These are phyloP conservation scores for Brachypodium distachyon DNA, from an alignment of 202 grass and related monocot genomes.

Conservation along the genomic window DNA sequence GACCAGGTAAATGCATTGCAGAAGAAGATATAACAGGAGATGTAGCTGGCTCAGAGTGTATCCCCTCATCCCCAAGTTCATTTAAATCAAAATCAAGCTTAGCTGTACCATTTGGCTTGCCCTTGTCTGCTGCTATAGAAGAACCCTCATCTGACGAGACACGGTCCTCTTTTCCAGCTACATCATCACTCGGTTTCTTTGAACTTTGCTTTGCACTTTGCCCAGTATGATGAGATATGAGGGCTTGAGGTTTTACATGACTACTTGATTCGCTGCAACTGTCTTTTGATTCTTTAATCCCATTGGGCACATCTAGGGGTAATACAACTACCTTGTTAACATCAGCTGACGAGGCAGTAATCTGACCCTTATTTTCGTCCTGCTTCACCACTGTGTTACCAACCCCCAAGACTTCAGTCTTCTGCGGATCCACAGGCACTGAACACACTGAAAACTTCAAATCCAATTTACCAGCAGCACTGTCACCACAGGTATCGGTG, in stretches of 20 bases:
- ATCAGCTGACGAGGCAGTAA: slow-evolving; percentile 2
- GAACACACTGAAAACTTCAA: slow-evolving; percentile 6
- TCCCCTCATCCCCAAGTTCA: slow-evolving; percentile 58
- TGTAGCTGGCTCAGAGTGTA: slow-evolving; percentile 42
- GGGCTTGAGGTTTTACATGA: slow-evolving; percentile 13
- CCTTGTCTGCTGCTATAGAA: slow-evolving; percentile 24
- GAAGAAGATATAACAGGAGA: slow-evolving; percentile 39
- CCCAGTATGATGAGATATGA: slow-evolving; percentile 18
- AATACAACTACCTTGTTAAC: slow-evolving; percentile 8
- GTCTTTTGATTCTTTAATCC: slow-evolving; percentile 30
- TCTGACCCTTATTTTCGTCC: slow-evolving; percentile 28
- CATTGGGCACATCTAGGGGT: slow-evolving; percentile 18
- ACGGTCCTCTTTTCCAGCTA: slow-evolving; percentile 22
- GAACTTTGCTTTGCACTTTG: slow-evolving; percentile 22
- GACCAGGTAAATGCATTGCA: slow-evolving; percentile 16
- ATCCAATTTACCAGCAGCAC: slow-evolving; percentile 10
- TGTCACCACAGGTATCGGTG: background rate
- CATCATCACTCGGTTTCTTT: slow-evolving; percentile 23
- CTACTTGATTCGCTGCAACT: slow-evolving; percentile 38
- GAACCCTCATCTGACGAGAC: slow-evolving; percentile 36
- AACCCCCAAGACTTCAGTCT: background rate
- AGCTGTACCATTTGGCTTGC: slow-evolving; percentile 29
- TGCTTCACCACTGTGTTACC: slow-evolving; percentile 23
- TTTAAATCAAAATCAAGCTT: slow-evolving; percentile 92
- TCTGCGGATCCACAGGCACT: slow-evolving; percentile 9